A percentile compares a stretch with the other conserved stretches of the same genome.
These are phyloP conservation scores for Paraconiothyrium sp. DNA, from an alignment of 2,329 filamentous ascomycete genomes.

Conservation along the genomic window DNA sequence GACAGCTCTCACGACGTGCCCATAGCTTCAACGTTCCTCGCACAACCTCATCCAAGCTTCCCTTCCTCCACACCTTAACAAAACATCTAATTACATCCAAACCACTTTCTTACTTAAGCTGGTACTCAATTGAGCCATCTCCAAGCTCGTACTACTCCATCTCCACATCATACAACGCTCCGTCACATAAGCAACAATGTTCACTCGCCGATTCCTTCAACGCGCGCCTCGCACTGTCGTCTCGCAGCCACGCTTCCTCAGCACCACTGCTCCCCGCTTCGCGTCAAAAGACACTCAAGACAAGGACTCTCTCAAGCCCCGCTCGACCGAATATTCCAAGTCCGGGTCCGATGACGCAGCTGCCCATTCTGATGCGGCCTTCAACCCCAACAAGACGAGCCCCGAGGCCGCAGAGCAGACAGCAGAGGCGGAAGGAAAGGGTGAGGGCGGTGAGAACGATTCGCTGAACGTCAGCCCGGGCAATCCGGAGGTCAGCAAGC, in stretches of 20 bases:
- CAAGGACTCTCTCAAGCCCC: slow-evolving; percentile 70
- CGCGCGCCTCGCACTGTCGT: slow-evolving; percentile 19
- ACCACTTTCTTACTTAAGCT: background rate
- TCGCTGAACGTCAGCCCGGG: slow-evolving; percentile 68
- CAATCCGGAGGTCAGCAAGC: slow-evolving; percentile 66
- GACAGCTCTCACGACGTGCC: slow-evolving; percentile 6
- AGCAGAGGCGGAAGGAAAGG: slow-evolving; percentile 45
- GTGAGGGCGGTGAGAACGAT: slow-evolving; percentile 33
- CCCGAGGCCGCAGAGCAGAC: slow-evolving; percentile 68
- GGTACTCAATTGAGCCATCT: slow-evolving; percentile 1
- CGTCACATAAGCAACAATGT: slow-evolving; percentile 32
- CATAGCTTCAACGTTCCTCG: slow-evolving; percentile 13
- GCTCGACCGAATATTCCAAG: slow-evolving; percentile 72
- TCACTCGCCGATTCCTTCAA: slow-evolving; percentile 29
- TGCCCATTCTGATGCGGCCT: slow-evolving; percentile 69
- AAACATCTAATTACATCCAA: background rate
- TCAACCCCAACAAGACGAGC: slow-evolving; percentile 72
- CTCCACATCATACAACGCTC: background rate
- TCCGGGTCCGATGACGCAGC: slow-evolving; percentile 71
- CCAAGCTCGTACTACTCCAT: background rate
- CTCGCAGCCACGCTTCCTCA: slow-evolving; percentile 31
- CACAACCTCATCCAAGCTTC: background rate
- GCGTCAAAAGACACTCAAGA: slow-evolving; percentile 56
- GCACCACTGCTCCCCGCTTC: slow-evolving; percentile 30
- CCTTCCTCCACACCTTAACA: slow-evolving; percentile 15